Evolutionary conservation across 768 basidiomycete genomes (phyloP).

Genomic region (Lentinula lateritia): DNA sequence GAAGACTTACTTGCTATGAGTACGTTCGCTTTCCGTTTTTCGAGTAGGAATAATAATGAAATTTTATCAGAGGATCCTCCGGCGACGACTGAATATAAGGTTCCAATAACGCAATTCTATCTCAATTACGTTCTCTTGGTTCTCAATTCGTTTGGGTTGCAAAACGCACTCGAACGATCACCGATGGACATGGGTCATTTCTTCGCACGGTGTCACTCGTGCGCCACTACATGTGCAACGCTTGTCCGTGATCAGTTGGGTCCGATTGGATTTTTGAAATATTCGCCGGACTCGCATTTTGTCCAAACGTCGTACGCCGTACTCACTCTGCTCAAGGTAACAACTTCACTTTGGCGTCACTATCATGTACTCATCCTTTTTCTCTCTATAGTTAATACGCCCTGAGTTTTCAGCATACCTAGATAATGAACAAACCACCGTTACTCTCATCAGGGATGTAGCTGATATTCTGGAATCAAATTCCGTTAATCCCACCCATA

Average conservation of each 20-base stretch:
- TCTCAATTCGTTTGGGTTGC: slow-evolving; percentile 92
- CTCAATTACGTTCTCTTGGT: slow-evolving; percentile 84
- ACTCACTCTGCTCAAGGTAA: slow-evolving; percentile 87
- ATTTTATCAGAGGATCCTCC: slow-evolving; percentile 19
- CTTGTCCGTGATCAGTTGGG: slow-evolving; percentile 77
- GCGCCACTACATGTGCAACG: slow-evolving; percentile 63
- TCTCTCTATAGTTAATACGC: slow-evolving; percentile 57
- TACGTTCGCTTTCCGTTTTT: not conserved
- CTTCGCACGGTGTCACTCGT: slow-evolving; percentile 71
- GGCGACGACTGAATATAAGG: slow-evolving; percentile 35
- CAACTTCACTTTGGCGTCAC: slow-evolving; percentile 1
- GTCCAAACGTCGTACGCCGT: slow-evolving; percentile 93
- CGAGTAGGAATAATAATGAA: not conserved
- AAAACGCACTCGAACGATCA: slow-evolving; percentile 85
- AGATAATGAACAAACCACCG: slow-evolving; percentile 66
- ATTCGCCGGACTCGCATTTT: slow-evolving; percentile 86
- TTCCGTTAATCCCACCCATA: slow-evolving; percentile 76
- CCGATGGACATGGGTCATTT: slow-evolving; percentile 76
- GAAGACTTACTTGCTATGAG: not conserved
- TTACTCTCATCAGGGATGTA: slow-evolving; percentile 71
- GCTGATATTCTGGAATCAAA: slow-evolving; percentile 74
- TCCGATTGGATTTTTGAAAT: slow-evolving; percentile 71
- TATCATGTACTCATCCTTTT: not conserved
- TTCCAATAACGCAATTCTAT: slow-evolving; percentile 63
- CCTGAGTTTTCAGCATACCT: slow-evolving; percentile 78